These are phyloP conservation scores for Prunus salicina DNA, from an alignment of 306 rosid species.

Conservation along the genomic window DNA sequence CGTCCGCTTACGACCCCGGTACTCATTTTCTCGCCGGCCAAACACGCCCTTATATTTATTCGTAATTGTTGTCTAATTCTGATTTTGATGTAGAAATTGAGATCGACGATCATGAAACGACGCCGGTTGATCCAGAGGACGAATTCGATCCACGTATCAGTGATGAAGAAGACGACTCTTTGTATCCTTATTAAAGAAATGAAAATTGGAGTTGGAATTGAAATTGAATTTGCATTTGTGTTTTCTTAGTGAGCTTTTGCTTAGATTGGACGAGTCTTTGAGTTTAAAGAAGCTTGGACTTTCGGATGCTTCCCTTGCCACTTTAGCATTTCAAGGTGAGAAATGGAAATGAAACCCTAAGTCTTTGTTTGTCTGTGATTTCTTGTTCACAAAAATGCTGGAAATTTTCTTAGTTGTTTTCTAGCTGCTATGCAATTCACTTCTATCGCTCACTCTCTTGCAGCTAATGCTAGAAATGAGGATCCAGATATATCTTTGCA, in stretches of 20 bases:
- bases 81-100: conserved; percentile 33
- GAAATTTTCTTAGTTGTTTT: background rate
- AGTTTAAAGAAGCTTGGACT: conserved; percentile 75
- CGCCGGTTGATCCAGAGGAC: conserved; percentile 6
- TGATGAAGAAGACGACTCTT: conserved; percentile 60
- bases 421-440: background rate
- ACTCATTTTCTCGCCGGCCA: background rate
- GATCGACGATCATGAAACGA: conserved; percentile 39
- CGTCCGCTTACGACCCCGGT: conserved; percentile 56
- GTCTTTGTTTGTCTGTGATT: background rate
- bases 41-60: background rate
- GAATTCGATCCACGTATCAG: conserved; percentile 22
- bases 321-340: conserved; percentile 74
- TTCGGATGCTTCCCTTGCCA: conserved; percentile 79
- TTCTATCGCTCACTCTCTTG: background rate
- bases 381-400: background rate
- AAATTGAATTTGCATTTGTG: background rate
- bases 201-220: conserved; percentile 5
- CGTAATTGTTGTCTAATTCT: background rate
- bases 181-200: conserved; percentile 49
- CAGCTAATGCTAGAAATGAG: conserved; percentile 33
- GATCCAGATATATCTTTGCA: conserved; percentile 30
- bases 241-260: conserved; percentile 25
- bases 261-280: conserved; percentile 66
- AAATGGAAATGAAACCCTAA: background rate